Conservation (phyloP, 805 yeast species). For the Metschnikowia similis region DNA sequence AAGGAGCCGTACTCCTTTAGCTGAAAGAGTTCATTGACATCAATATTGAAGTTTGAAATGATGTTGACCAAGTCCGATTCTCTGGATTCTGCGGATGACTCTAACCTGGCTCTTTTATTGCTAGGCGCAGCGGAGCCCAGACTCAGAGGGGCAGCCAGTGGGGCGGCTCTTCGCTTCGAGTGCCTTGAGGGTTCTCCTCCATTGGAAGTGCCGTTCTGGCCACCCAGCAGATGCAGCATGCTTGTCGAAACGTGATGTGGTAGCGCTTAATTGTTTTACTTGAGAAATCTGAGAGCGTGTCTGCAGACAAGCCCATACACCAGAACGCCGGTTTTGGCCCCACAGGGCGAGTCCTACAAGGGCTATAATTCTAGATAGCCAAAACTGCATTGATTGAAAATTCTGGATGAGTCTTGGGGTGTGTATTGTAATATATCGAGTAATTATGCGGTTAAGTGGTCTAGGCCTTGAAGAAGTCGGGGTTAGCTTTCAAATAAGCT, state of each 20-base stretch:
- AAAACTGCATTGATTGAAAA: not conserved
- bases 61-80: constrained; percentile 30
- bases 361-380: not conserved
- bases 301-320: constrained; percentile 1
- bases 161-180: not conserved
- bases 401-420: not conserved
- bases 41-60: constrained; percentile 42
- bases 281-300: constrained; percentile 3
- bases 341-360: not conserved
- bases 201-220: not conserved
- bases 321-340: not conserved
- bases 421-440: constrained; percentile 2
- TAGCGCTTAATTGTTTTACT: constrained; percentile 1
- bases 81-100: not conserved
- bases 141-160: not conserved
- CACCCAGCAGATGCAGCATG: constrained; percentile 2
- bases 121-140: not conserved
- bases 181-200: not conserved
- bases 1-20: constrained; percentile 57
- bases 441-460: constrained; percentile 3
- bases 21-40: constrained; percentile 61
- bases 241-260: not conserved
- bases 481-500: constrained; percentile 32
- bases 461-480: constrained; percentile 28
- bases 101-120: constrained; percentile 7